Conservation (phyloP, 176 grass and related monocot species). For the Oryza punctata region DNA sequence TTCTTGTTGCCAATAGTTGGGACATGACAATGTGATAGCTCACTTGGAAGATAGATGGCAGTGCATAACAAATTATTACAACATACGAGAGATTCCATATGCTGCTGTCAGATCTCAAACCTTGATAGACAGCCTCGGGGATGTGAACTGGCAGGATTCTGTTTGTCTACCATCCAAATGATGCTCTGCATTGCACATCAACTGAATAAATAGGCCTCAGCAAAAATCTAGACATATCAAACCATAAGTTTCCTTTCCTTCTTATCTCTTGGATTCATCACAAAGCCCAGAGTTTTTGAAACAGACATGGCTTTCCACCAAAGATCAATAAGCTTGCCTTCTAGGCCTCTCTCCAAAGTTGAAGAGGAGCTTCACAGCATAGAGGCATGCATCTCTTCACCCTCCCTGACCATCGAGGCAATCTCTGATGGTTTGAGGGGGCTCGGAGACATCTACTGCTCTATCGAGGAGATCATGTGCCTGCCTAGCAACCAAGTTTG, state of each 20-base stretch:
- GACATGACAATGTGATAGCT: conserved; percentile 28
- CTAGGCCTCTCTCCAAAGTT: conserved; percentile 22
- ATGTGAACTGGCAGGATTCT: conserved; percentile 26
- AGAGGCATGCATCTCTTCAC: conserved; percentile 22
- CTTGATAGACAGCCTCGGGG: conserved; percentile 30
- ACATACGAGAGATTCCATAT: neutral
- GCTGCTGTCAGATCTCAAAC: conserved; percentile 1
- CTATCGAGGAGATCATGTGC: conserved; percentile 28
- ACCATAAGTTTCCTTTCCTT: neutral
- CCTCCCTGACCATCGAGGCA: conserved; percentile 13
- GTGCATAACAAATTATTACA: neutral
- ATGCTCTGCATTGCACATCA: neutral
- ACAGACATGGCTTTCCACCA: conserved; percentile 25
- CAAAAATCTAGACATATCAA: conserved; percentile 1
- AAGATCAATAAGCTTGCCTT: conserved; percentile 34
- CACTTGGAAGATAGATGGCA: neutral
- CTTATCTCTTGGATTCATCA: neutral
- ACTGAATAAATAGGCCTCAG: conserved; percentile 28
- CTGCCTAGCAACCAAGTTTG: conserved; percentile 26
- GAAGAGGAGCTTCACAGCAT: conserved; percentile 26
- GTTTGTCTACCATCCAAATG: neutral
- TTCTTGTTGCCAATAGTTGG: conserved; percentile 34
- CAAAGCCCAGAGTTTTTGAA: neutral
- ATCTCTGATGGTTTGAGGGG: conserved; percentile 9
- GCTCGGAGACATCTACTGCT: conserved; percentile 32